Evolutionary conservation across 495 filamentous ascomycete species (phyloP), one percentile per base, ranked within the genome.

Genomic region (Jackrogersella multiformis): DNA sequence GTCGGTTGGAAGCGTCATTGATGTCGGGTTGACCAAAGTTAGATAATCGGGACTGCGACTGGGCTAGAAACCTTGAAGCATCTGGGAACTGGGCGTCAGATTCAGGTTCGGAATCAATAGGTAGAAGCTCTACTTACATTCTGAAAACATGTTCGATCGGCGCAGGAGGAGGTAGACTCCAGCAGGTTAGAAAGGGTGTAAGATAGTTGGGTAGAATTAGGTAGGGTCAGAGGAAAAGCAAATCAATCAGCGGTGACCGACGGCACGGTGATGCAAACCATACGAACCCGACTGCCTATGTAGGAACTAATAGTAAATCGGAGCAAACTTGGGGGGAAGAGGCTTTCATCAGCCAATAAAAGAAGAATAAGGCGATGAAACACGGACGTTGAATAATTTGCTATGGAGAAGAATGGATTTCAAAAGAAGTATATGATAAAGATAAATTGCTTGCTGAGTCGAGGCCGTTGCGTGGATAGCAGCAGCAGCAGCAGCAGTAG

Each of bases 41-140:
- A 51, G 87, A 89, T 38, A 87, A 60, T 16, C 93, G 89, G 32
- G 95, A 96, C 80, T 97, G 94, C 55, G 95, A 98, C 85, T 99
- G 95, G 49, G 95, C 93, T 64, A 99, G 88, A 76, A 99, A 99
- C 52, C 90, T 90, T 55, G 96, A 98, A 69, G 95, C 95, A 90
- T 99, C 95, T 99, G 67, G 8, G 52, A 30, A 64, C 26, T 61
- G 36, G 39, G 45, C 53, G 58, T 74, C 61, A 74, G 61, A 56
- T 15, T 54, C 3, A 41, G 36, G 5, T 26, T 59, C 13, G 44
- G 63, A 56, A 52, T 56, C 39, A 46, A 70, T 24, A 21, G 35
- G 35, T 32, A 61, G 30, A 24, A 36, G 10, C 26, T 49, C 56
- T 28, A 84, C 94, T 82, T 86, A 97, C 94, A 97, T 90, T 97